These are phyloP conservation scores for Cladosporium sp. DNA, from an alignment of 2,329 filamentous ascomycete genomes.

Conservation along the genomic window DNA sequence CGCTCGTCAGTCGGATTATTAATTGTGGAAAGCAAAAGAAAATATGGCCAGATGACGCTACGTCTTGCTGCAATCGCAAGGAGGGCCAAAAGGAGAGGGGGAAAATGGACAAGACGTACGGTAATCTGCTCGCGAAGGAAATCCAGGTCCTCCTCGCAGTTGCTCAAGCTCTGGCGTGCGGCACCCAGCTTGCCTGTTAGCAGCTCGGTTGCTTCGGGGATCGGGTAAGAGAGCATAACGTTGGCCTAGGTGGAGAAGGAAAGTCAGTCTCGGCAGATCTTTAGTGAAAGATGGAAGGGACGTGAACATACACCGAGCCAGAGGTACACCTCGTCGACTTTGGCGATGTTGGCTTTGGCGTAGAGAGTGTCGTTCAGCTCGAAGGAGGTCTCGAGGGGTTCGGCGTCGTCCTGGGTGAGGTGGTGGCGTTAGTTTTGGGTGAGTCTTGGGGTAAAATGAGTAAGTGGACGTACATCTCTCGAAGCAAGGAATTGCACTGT, in stretches of 20 bases:
- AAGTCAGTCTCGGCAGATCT: not conserved
- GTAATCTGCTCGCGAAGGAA: constrained; percentile 96
- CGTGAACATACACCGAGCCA: constrained; percentile 73
- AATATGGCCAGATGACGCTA: too few relatives aligned
- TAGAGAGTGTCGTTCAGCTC: constrained; percentile 95
- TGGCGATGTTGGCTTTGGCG: constrained; percentile 74
- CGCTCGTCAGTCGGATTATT: too few relatives aligned
- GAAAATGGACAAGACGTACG: constrained; percentile 43
- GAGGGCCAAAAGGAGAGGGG: too few relatives aligned
- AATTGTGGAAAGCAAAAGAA: too few relatives aligned
- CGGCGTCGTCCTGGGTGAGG: constrained; percentile 38
- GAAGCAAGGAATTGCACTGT: constrained; percentile 80
- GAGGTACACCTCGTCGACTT: constrained; percentile 86
- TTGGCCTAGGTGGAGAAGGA: constrained; percentile 59
- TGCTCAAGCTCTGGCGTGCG: constrained; percentile 71
- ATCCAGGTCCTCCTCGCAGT: constrained; percentile 93
- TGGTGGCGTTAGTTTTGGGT: not conserved
- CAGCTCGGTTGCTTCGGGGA: constrained; percentile 76
- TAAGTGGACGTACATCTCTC: constrained; percentile 50
- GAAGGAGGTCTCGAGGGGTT: constrained; percentile 85
- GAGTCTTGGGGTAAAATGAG: too few relatives aligned
- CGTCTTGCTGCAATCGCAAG: too few relatives aligned
- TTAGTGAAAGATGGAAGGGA: not conserved
- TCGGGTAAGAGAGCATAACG: constrained; percentile 92
- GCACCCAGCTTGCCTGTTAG: constrained; percentile 70